Evolutionary conservation across 164 flowering plant genomes (phyloP).

Genomic region (Vitis vinifera): DNA sequence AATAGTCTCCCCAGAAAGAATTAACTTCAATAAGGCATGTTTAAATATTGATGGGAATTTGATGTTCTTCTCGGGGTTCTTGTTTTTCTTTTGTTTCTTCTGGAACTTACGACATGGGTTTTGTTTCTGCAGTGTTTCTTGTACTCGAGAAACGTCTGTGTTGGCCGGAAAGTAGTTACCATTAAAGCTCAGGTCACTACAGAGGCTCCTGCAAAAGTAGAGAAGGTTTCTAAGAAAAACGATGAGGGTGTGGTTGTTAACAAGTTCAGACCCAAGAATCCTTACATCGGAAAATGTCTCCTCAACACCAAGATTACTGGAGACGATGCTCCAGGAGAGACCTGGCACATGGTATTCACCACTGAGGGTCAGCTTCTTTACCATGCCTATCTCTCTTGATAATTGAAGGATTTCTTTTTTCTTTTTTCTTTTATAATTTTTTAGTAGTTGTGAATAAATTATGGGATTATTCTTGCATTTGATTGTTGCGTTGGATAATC

Average conservation of each 20-base stretch:
- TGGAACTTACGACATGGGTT: background rate
- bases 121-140: conserved; percentile 30
- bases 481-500: no score
- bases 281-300: conserved; percentile 63
- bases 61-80: conserved; percentile 1
- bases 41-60: background rate
- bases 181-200: conserved; percentile 69
- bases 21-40: conserved; percentile 54
- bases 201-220: conserved; percentile 60
- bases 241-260: conserved; percentile 69
- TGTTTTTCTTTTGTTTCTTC: background rate
- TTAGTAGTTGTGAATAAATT: no score
- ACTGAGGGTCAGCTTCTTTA: conserved; percentile 48
- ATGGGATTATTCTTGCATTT: no score
- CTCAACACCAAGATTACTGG: conserved; percentile 79
- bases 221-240: conserved; percentile 58
- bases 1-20: conserved; percentile 38
- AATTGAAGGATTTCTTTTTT: no score
- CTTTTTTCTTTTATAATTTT: no score
- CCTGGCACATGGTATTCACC: conserved; percentile 86
- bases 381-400: background rate
- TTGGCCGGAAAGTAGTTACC: conserved; percentile 32
- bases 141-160: conserved; percentile 38
- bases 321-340: conserved; percentile 81
- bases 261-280: conserved; percentile 63